phyloP scores from a whole-genome alignment of 768 basidiomycete genomes.

The Pleurotus citrinopileatus region DNA sequence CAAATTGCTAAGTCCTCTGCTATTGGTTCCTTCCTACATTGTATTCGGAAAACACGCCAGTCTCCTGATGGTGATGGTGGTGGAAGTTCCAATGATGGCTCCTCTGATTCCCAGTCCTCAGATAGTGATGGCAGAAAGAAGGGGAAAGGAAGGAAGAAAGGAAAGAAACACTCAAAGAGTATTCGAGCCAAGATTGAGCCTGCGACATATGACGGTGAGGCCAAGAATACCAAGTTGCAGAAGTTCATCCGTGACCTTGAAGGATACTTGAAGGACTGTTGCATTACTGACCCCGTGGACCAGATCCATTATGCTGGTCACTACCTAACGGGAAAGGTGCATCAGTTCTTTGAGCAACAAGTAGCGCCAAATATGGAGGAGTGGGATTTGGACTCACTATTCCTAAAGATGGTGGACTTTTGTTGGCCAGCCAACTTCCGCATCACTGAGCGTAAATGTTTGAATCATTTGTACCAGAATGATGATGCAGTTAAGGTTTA shows the following conservation, averaged over 20 bases:
- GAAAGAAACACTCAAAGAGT: neutral
- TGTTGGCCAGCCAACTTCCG: conserved; percentile 31
- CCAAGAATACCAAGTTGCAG: conserved; percentile 18
- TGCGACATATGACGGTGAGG: conserved; percentile 21
- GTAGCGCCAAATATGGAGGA: conserved; percentile 20
- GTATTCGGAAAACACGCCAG: neutral
- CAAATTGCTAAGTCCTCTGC: neutral
- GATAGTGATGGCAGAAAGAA: too few species aligned
- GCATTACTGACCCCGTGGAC: conserved; percentile 1
- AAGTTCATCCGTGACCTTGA: conserved; percentile 23
- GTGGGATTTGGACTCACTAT: conserved; percentile 27
- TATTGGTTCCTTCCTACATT: neutral
- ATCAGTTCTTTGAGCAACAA: conserved; percentile 28
- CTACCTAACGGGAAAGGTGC: conserved; percentile 28
- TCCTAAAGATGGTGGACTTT: conserved; percentile 30
- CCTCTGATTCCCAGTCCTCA: neutral
- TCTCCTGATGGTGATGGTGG: neutral
- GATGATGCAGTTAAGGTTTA: conserved; percentile 25
- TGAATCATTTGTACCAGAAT: conserved; percentile 21
- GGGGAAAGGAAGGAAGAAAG: neutral
- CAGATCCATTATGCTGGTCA: conserved; percentile 19
- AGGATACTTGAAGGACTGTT: conserved; percentile 21
- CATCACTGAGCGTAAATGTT: conserved; percentile 12
- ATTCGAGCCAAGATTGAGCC: conserved; percentile 21
- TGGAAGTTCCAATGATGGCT: neutral